Evolutionary conservation across 768 basidiomycete genomes (phyloP).

Genomic region (Phlebiopsis gigantea): DNA sequence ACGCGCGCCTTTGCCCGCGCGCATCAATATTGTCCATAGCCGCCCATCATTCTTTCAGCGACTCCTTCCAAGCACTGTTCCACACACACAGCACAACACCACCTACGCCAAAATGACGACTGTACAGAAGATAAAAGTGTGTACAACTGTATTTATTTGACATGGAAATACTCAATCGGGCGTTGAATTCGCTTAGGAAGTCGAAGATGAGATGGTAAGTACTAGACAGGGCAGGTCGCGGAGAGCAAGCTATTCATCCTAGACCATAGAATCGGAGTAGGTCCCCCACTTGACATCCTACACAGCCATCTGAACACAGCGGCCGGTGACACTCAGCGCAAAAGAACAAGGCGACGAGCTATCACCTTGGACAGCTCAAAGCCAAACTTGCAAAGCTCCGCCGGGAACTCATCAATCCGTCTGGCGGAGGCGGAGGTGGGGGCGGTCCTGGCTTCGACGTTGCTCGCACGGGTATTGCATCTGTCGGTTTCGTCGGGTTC

Average conservation of each 20-base stretch:
- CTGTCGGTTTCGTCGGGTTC: constrained; percentile 89
- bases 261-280: constrained; percentile 69
- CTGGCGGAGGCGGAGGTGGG: constrained; percentile 80
- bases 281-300: constrained; percentile 22
- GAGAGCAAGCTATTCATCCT: constrained; percentile 2
- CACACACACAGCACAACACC: not conserved
- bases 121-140: constrained; percentile 83
- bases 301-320: constrained; percentile 12
- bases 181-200: constrained; percentile 49
- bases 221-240: constrained; percentile 1
- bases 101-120: constrained; percentile 61
- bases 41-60: constrained; percentile 6
- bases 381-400: constrained; percentile 97
- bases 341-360: constrained; percentile 95
- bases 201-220: constrained; percentile 95
- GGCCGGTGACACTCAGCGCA: constrained; percentile 51
- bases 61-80: not conserved
- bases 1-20: constrained; percentile 8
- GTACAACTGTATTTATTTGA: constrained; percentile 16
- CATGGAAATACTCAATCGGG: constrained; percentile 12
- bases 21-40: constrained; percentile 10
- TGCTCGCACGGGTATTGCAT: constrained; percentile 94
- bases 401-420: constrained; percentile 80
- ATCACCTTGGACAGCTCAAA: constrained; percentile 94
- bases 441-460: constrained; percentile 96